Base-by-base conservation (phyloP, 352 stramenopile genomes). In the Pythium pectinolyticum region DNA sequence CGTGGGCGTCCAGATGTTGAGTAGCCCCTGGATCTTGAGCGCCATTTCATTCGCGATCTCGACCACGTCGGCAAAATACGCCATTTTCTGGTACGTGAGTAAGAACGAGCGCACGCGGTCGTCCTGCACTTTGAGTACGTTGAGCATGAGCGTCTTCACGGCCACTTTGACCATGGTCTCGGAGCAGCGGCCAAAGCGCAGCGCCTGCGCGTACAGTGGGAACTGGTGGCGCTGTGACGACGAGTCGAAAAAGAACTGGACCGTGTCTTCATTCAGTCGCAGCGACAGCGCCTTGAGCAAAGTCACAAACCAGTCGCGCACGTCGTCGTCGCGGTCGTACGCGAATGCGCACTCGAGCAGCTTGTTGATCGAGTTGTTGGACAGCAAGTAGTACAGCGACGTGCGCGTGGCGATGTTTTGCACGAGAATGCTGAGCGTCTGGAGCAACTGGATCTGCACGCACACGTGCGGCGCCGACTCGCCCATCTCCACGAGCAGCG, bases 301-400 rank as follows among this genome's bases (percentile, higher is more conserved):
- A 43, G 88, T 95, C 2, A 94, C 86, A 70, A 88, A 96, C 84
- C 86, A 94, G 72, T 94, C 88, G 30, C 86, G 80, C 50, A 96
- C 85, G 66, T 96, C 88, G 72, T 96, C 88, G 57, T 90, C 72
- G 12, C 45, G 30, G 15, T 89, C 76, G 25, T 84, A 70, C 19
- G 75, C 75, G 66, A 91, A 90, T 6, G 80, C 82, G 51, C 80
- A 92, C 67, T 89, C 81, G 31, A 94, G 96, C 56, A 98, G 77
- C 47, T 94, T 80, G 75, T 98, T 98, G 52, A 98, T 79, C 59
- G 95, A 88, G 69, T 98, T 98, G 75, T 98, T 98, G 28, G 89
- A 98, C 31, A 98, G 69, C 28, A 98, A 82, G 72, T 97, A 98
- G 70, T 97, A 98, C 5, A 98, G 77, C 47, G 89, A 97, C 53